phyloP scores from a whole-genome alignment of 345 rosid genomes.

The Hypericum perforatum region DNA sequence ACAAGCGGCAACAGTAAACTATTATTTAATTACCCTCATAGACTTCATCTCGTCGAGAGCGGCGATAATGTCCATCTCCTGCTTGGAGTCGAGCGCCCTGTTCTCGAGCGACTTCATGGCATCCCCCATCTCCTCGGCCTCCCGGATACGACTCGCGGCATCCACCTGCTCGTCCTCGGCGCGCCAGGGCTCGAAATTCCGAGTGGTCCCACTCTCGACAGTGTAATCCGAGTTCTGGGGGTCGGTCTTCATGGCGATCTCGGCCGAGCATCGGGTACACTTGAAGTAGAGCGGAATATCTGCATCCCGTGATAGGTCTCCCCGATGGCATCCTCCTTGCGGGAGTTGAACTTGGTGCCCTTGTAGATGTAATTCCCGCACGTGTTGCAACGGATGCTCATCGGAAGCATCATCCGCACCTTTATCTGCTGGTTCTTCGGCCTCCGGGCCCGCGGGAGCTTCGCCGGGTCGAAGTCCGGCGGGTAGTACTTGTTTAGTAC shows the following conservation, averaged over 20 bases:
- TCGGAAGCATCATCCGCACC: conserved; percentile 94
- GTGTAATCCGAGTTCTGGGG: conserved; percentile 90
- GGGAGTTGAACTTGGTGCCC: conserved; percentile 89
- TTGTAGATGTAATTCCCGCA: conserved; percentile 87
- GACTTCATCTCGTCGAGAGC: conserved; percentile 93
- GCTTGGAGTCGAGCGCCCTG: conserved; percentile 76
- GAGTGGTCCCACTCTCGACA: conserved; percentile 75
- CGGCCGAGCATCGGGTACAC: conserved; percentile 92
- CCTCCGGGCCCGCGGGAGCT: conserved; percentile 59
- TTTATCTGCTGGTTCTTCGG: conserved; percentile 89
- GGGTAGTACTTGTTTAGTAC: conserved; percentile 89
- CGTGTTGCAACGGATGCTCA: conserved; percentile 89
- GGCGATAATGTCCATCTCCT: conserved; percentile 92
- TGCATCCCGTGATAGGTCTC: conserved; percentile 94
- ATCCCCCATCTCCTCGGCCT: conserved; percentile 87
- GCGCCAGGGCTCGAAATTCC: conserved; percentile 97
- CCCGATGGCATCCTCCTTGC: conserved; percentile 80
- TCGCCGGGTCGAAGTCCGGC: conserved; percentile 88
- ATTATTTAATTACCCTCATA: conserved; percentile 35
- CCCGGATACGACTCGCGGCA: conserved; percentile 45
- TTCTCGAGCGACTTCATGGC: conserved; percentile 94
- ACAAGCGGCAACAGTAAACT: no score
- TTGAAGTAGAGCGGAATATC: conserved; percentile 91
- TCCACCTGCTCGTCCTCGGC: conserved; percentile 76
- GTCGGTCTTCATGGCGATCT: conserved; percentile 78